Conservation (phyloP, 164 flowering plant genomes). For the Chimonanthus praecox region DNA sequence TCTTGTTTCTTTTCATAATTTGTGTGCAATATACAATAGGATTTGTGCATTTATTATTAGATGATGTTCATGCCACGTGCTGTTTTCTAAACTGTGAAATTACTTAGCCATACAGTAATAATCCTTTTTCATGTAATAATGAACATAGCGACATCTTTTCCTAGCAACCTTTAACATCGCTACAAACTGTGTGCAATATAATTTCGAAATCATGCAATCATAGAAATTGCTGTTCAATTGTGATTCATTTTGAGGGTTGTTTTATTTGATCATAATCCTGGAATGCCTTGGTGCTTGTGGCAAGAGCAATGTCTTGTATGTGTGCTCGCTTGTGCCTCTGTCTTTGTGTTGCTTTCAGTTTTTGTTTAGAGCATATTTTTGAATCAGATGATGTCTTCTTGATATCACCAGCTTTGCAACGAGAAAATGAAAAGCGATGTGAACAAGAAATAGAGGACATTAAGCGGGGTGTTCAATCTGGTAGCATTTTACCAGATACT, state of each 20-base stretch:
- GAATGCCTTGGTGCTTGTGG: not conserved
- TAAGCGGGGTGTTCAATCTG: slow-evolving; percentile 50
- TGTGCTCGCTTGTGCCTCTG: not conserved
- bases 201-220: no score
- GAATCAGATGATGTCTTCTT: slow-evolving; percentile 8
- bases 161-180: no score
- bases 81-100: no score
- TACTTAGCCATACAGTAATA: no score
- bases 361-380: not conserved
- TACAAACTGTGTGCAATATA: no score
- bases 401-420: slow-evolving; percentile 51
- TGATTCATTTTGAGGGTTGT: not conserved
- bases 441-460: slow-evolving; percentile 82
- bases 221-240: not conserved
- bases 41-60: no score
- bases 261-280: not conserved
- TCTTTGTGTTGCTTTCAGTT: not conserved
- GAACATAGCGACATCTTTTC: no score
- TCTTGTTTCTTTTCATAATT: no score
- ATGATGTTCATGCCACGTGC: no score
- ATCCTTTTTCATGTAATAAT: no score
- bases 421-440: slow-evolving; percentile 84
- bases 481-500: slow-evolving; percentile 51
- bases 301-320: not conserved
- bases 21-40: no score